phyloP scores from a whole-genome alignment of 2,329 filamentous ascomycete genomes.

The Phoma herbarum region DNA sequence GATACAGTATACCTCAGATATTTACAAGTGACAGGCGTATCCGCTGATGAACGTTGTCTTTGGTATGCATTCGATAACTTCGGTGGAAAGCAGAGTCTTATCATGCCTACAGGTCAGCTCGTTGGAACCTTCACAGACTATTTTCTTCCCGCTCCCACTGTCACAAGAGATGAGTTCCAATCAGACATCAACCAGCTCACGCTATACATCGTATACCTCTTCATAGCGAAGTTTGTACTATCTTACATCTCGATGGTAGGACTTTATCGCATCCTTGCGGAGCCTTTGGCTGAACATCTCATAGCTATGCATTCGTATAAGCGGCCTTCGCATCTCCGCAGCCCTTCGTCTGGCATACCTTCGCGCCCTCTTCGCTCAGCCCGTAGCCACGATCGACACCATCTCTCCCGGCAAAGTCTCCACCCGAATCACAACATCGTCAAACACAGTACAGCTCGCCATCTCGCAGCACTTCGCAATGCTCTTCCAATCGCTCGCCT shows the following conservation, averaged over 20 bases:
- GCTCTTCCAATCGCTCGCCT: conserved; percentile 52
- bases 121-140: conserved; percentile 67
- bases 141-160: conserved; percentile 55
- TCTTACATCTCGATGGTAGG: conserved; percentile 48
- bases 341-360: conserved; percentile 61
- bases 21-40: conserved; percentile 36
- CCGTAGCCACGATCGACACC: conserved; percentile 59
- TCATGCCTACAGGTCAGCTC: conserved; percentile 39
- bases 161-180: conserved; percentile 60
- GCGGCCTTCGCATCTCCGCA: conserved; percentile 61
- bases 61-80: conserved; percentile 62
- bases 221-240: conserved; percentile 48
- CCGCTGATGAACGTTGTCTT: conserved; percentile 69
- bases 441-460: conserved; percentile 63
- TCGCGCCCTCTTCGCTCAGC: conserved; percentile 59
- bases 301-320: conserved; percentile 60
- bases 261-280: neutral
- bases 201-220: conserved; percentile 47
- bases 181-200: conserved; percentile 54
- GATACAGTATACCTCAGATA: neutral
- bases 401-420: conserved; percentile 61
- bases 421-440: conserved; percentile 61
- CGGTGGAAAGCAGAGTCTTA: conserved; percentile 19
- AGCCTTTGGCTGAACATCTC: neutral
- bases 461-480: conserved; percentile 64